Evolutionary conservation across 116 monocot genomes (phyloP), one percentile per base, ranked within the genome.

Genomic region (Zostera marina): DNA sequence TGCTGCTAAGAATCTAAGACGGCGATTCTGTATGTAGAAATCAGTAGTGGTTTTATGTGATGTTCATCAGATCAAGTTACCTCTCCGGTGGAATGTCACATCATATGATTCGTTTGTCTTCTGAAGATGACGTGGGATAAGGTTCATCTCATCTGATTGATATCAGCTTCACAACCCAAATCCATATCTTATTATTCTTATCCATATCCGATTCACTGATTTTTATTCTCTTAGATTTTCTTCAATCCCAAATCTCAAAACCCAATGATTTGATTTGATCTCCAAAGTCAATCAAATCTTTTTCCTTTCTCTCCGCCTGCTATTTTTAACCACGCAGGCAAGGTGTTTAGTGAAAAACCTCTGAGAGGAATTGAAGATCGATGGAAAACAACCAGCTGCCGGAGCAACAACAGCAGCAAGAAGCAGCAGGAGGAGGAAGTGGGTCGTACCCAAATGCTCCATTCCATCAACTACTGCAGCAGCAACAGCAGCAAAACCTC

Each of bases 401-500:
- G 21, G 11, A 21, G 22, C 16, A 20, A 58, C 16, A 40, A 5
- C 51, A 44, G 65, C 54, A 22, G 44, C 59, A 42, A 12, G 42
- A 32, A 42, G 3, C 59, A 22, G 12, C 42, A 9, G 51, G 16
- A 51, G 16, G 51, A 8, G 51, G 16, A 14, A 15, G 9, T 5
- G 51, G 16, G 51, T 17, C 7, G 4, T 62, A 63, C 23, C 48
- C 16, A 45, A 56, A 55, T 5, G 44, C 59, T 11, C 42, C 60
- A 9, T 60, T 53, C 52, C 53, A 61, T 22, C 66, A 72, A n/a
- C 66, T 60, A 22, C 72, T 60, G 14, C 72, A 60, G 16, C 65
- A 65, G 42, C 71, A 71, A 52, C 58, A 71, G 64, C 65, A 72
- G 32, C 72, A 72, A 32, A 65, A 72, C 22, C 72, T 72, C 9